Conservation (phyloP, 306 rosid genomes). For the Lathyrus tuberosus region DNA sequence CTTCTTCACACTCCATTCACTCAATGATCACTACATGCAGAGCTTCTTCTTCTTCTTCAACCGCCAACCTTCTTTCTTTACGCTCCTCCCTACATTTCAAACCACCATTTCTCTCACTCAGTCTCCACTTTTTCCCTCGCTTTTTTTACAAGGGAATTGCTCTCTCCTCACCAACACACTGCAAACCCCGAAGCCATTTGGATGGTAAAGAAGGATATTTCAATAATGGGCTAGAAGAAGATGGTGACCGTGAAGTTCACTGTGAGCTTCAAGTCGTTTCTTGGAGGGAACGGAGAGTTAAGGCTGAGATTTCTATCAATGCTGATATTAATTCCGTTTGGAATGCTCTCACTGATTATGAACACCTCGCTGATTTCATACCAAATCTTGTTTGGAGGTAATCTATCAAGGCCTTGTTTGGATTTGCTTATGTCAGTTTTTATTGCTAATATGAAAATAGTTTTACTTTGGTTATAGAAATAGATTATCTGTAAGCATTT, state of each 20-base stretch:
- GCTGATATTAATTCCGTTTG: conserved; percentile 76
- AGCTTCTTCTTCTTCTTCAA: conserved; percentile 36
- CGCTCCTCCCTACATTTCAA: conserved; percentile 27
- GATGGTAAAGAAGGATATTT: conserved; percentile 3
- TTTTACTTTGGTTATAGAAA: neutral
- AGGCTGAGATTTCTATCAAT: conserved; percentile 59
- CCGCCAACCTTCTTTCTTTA: conserved; percentile 38
- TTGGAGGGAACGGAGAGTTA: conserved; percentile 83
- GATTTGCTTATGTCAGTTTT: no score
- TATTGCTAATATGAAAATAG: neutral
- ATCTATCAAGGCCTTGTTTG: neutral
- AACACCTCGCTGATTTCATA: conserved; percentile 82
- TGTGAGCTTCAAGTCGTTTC: conserved; percentile 85
- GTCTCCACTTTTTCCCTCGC: conserved; percentile 22
- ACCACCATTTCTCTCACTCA: conserved; percentile 36
- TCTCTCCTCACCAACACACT: conserved; percentile 44
- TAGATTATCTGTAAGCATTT: neutral
- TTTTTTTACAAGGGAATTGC: conserved; percentile 38
- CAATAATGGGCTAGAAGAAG: conserved; percentile 13
- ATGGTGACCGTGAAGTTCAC: conserved; percentile 53
- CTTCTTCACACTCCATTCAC: conserved; percentile 13
- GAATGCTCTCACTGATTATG: conserved; percentile 91
- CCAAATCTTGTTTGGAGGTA: conserved; percentile 95
- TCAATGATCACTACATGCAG: conserved; percentile 59
- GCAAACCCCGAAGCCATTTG: conserved; percentile 46